Conservation (phyloP, 2,329 filamentous ascomycete genomes). For the Fusarium ramigenum region DNA sequence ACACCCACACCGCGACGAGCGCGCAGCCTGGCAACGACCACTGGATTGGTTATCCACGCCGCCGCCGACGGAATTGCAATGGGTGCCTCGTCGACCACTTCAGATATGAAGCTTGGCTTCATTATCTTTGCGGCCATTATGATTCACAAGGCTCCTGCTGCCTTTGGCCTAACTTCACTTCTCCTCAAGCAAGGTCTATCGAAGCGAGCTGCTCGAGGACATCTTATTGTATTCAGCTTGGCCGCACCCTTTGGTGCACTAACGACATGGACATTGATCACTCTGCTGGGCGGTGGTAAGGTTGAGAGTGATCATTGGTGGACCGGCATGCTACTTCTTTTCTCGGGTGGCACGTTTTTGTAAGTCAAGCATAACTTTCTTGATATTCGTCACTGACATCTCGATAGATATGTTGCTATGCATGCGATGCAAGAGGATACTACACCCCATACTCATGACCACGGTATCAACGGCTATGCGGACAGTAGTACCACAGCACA, state of each 20-base stretch:
- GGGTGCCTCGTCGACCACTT: constrained; percentile 83
- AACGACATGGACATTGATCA: constrained; percentile 82
- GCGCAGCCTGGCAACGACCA: constrained; percentile 81
- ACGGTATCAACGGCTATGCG: constrained; percentile 63
- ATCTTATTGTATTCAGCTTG: constrained; percentile 90
- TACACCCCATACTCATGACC: constrained; percentile 57
- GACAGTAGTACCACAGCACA: constrained; percentile 57
- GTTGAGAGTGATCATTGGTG: constrained; percentile 78
- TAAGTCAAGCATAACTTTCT: constrained; percentile 57
- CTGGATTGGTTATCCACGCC: constrained; percentile 94
- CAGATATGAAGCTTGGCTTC: constrained; percentile 80
- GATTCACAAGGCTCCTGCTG: constrained; percentile 95
- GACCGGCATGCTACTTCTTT: constrained; percentile 92
- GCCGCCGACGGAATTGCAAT: constrained; percentile 95
- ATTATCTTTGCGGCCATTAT: constrained; percentile 97
- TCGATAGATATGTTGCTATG: constrained; percentile 89
- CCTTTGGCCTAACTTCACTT: constrained; percentile 92
- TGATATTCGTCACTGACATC: constrained; percentile 23
- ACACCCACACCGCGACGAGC: constrained; percentile 66
- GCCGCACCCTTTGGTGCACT: constrained; percentile 89
- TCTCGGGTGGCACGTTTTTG: constrained; percentile 95
- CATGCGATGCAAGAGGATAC: constrained; percentile 92
- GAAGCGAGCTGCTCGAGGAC: constrained; percentile 83
- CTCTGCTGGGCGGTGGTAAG: constrained; percentile 72
- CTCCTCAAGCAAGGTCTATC: constrained; percentile 90